phyloP scores from a whole-genome alignment of 2,329 filamentous ascomycete genomes.

The Chrysoporthe deuterocubensis region DNA sequence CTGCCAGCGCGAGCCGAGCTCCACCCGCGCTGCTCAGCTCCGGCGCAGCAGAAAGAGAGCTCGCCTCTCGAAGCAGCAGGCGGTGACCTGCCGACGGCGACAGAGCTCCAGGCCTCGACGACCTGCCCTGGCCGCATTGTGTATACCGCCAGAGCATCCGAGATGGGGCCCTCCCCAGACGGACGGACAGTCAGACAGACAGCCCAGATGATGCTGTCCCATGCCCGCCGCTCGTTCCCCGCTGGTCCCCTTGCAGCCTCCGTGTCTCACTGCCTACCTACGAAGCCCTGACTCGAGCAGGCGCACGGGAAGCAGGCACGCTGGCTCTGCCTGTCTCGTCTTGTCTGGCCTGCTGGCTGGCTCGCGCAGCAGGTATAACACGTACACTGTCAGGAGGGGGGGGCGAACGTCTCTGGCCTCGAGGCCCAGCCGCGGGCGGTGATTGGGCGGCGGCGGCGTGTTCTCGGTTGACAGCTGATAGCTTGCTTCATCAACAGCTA shows the following conservation, averaged over 20 bases:
- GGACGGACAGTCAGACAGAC: background rate
- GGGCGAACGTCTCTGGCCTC: background rate
- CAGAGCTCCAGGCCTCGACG: background rate
- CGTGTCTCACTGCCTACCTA: too few relatives aligned
- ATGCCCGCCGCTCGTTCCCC: background rate
- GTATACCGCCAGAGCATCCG: too few relatives aligned
- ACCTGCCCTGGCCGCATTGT: too few relatives aligned
- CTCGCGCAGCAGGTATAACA: background rate
- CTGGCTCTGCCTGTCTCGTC: background rate
- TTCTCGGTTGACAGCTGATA: slow-evolving; percentile 5
- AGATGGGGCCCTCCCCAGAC: too few relatives aligned
- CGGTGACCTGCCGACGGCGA: background rate
- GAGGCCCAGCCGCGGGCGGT: background rate
- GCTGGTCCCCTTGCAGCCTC: too few relatives aligned
- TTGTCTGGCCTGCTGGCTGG: too few relatives aligned
- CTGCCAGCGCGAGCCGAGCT: background rate
- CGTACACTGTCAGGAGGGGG: background rate
- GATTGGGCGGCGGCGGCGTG: background rate
- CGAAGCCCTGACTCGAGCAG: background rate
- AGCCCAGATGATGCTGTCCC: background rate
- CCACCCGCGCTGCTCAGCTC: background rate
- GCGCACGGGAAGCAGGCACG: background rate
- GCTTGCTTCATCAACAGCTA: slow-evolving; percentile 7
- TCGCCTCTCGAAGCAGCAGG: slow-evolving; percentile 7
- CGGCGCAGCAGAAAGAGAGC: background rate